Conservation (phyloP, 768 basidiomycete genomes). For the Gymnopilus junonius region DNA sequence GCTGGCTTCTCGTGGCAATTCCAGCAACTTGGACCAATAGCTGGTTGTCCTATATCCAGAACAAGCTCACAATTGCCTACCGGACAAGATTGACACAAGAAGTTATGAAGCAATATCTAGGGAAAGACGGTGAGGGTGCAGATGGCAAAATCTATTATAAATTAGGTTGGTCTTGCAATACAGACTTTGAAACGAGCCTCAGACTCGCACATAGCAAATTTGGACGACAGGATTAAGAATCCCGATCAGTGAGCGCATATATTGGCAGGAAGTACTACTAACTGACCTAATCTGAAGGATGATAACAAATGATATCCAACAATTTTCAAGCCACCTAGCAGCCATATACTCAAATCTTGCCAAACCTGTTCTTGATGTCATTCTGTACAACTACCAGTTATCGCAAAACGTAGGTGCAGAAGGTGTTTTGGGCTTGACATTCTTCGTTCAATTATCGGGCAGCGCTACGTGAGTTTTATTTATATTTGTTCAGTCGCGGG, state of each 20-base stretch:
- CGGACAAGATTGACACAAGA: conserved; percentile 84
- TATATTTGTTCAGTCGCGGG: background rate
- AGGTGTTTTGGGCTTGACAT: conserved; percentile 80
- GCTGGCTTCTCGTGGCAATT: conserved; percentile 91
- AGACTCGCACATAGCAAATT: conserved; percentile 66
- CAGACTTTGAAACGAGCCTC: background rate
- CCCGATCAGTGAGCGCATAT: conserved; percentile 81
- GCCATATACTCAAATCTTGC: conserved; percentile 95
- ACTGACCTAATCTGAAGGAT: conserved; percentile 53
- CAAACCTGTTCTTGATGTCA: conserved; percentile 91
- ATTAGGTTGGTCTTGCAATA: conserved; percentile 56
- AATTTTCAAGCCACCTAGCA: conserved; percentile 87
- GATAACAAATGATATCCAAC: conserved; percentile 95
- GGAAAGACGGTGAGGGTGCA: conserved; percentile 62
- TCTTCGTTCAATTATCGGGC: conserved; percentile 87
- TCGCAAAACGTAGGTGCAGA: conserved; percentile 95
- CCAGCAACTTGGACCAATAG: conserved; percentile 94
- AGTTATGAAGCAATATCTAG: conserved; percentile 84
- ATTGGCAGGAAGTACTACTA: background rate
- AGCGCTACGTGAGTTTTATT: conserved; percentile 64
- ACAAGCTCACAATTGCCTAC: conserved; percentile 89
- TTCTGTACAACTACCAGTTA: conserved; percentile 95
- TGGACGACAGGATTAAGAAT: conserved; percentile 96
- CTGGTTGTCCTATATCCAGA: conserved; percentile 93
- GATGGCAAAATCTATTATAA: conserved; percentile 94